Conservation (phyloP, 768 basidiomycete genomes). For the Rhizopogon vulgaris region DNA sequence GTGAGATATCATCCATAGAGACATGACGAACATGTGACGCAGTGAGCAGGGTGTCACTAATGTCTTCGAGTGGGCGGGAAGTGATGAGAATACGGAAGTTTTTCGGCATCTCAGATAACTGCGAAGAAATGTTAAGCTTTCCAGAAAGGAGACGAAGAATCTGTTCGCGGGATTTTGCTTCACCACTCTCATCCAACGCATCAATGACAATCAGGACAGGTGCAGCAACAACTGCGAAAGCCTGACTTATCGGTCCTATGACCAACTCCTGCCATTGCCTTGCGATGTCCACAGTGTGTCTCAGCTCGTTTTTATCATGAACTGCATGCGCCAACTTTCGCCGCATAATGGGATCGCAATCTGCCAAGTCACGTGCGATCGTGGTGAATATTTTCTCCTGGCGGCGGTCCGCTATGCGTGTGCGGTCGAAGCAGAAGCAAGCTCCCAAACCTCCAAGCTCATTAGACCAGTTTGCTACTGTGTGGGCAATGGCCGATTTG, state of each 20-base stretch:
- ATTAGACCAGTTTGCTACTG: conserved; percentile 17
- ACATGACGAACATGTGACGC: neutral
- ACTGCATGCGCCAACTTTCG: no score
- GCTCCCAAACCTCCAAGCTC: conserved; percentile 22
- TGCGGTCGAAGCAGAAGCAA: conserved; percentile 27
- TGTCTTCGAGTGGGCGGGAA: conserved; percentile 23
- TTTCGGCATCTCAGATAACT: neutral
- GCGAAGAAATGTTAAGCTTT: neutral
- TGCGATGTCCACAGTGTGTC: neutral
- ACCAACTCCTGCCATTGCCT: conserved; percentile 15
- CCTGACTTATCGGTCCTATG: conserved; percentile 11
- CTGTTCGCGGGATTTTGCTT: conserved; percentile 8
- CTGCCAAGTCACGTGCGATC: no score
- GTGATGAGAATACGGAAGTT: conserved; percentile 16
- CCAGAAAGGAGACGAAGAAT: conserved; percentile 18
- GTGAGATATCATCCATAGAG: neutral
- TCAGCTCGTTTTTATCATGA: no score
- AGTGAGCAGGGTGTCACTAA: conserved; percentile 5
- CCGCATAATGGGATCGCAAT: no score
- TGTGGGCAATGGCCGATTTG: no score
- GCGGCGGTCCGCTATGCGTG: conserved; percentile 3
- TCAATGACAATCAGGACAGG: conserved; percentile 28
- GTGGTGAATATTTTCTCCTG: neutral
- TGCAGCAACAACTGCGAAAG: neutral
- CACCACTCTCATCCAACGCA: conserved; percentile 31